A percentile compares a stretch with the other conserved stretches of the same genome.
These are phyloP conservation scores for Penicillium palitans DNA, from an alignment of 2,329 filamentous ascomycete genomes.

Conservation along the genomic window DNA sequence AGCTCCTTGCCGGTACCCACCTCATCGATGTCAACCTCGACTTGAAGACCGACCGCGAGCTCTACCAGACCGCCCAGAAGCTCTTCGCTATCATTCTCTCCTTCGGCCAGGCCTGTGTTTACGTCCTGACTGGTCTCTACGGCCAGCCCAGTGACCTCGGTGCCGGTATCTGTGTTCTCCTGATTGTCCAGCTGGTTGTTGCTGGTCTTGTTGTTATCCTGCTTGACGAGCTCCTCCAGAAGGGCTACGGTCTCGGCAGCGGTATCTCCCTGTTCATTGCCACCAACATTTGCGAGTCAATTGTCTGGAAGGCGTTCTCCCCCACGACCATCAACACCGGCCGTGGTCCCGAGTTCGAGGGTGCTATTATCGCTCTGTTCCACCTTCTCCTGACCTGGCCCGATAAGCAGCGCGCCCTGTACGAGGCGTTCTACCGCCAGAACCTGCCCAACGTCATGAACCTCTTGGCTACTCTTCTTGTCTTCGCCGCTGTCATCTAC, in stretches of 20 bases:
- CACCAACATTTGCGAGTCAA: constrained; percentile 99
- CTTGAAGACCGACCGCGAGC: constrained; percentile 98
- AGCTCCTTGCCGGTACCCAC: constrained; percentile 96
- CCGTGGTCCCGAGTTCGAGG: constrained; percentile 98
- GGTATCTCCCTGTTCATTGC: constrained; percentile 99
- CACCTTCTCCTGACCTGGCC: constrained; percentile 98
- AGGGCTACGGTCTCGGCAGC: constrained; percentile 97
- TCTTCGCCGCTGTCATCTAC: constrained; percentile 98
- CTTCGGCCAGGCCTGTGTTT: constrained; percentile 95
- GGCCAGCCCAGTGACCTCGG: constrained; percentile 95
- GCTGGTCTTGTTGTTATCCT: constrained; percentile 99
- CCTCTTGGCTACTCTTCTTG: constrained; percentile 83
- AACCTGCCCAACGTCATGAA: constrained; percentile 99
- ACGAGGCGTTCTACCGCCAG: constrained; percentile 99
- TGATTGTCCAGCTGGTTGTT: constrained; percentile 96
- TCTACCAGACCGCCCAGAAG: constrained; percentile 99
- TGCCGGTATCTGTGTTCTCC: constrained; percentile 95
- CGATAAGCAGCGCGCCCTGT: constrained; percentile 98
- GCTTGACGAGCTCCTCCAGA: constrained; percentile 97
- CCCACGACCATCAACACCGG: constrained; percentile 99
- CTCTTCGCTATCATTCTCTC: constrained; percentile 97
- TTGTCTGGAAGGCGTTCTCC: constrained; percentile 99
- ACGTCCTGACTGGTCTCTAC: constrained; percentile 97
- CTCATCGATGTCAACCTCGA: constrained; percentile 99
- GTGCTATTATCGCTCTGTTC: constrained; percentile 95